Evolutionary conservation across 495 filamentous ascomycete genomes (phyloP), one percentile per base, ranked within the genome.

Genomic region (Podospora bellae-mahoneyi): DNA sequence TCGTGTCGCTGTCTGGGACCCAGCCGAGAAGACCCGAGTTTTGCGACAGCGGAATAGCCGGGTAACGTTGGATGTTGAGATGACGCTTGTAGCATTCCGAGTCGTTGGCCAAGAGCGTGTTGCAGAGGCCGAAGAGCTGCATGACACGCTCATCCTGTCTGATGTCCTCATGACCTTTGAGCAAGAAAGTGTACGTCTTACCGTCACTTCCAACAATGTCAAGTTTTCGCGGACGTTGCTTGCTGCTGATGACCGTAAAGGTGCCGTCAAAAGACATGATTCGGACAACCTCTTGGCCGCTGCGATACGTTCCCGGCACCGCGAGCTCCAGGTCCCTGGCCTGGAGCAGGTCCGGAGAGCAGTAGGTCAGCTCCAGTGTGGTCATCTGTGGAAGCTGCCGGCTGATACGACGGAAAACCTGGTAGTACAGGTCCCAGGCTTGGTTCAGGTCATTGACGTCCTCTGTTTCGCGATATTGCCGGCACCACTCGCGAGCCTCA

Each of bases 121-220:
- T 99, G 76, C 92, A 91, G 5, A 99, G 84, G 55, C 95, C 95
- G 72, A 99, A 98, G 18, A 99, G 86, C 77, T 99, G 95, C 95
- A 99, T 99, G 64, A 98, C 94, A 80, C 95, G 90, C 77, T 99
- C 95, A 75, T 99, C 95, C 80, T 99, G 95, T 66, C 95, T 87
- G 70, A 97, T 97, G 82, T 99, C 95, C 80, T 99, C 95, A 72
- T 98, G 96, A 10, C 95, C 95, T 80, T 99, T 99, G 73, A 99
- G 84, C 26, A 88, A 73, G 80, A 96, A 97, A 62, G 91, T 89
- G 80, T 98, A 97, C 15, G 86, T 83, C 60, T 81, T 87, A 65
- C 94, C 95, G 73, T 97, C 96, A 72, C 89, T 95, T 44, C 94
- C 95, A 74, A 89, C 88, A 67, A 96, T 87, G 58, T 89, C 93